Conservation (phyloP, 257 asterid genomes). For the Pogostemon cablin region DNA sequence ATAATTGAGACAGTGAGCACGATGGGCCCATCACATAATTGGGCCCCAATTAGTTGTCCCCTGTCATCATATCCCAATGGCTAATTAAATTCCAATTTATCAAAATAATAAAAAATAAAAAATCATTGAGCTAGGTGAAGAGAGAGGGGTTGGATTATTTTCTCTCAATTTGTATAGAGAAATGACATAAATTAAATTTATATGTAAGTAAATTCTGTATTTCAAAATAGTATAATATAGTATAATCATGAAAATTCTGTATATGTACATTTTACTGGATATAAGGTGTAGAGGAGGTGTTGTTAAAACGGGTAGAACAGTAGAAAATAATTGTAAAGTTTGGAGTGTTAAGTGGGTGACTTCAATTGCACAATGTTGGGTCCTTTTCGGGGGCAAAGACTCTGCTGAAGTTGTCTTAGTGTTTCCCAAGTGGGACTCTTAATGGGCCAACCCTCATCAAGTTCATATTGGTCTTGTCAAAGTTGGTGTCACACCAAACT, state of each 20-base stretch:
- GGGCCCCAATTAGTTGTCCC: slow-evolving; percentile 15
- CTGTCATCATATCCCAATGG: background rate
- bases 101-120: too few relatives aligned
- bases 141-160: background rate
- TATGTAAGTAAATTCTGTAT: too few relatives aligned
- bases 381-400: slow-evolving; percentile 43
- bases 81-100: background rate
- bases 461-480: slow-evolving; percentile 12
- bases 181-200: too few relatives aligned
- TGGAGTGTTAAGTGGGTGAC: slow-evolving; percentile 39
- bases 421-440: slow-evolving; percentile 46
- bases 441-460: slow-evolving; percentile 26
- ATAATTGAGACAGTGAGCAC: slow-evolving; percentile 12
- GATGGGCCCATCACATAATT: slow-evolving; percentile 16
- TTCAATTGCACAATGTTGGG: slow-evolving; percentile 38
- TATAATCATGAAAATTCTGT: too few relatives aligned
- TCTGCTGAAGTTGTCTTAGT: slow-evolving; percentile 47
- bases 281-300: too few relatives aligned
- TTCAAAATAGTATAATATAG: too few relatives aligned
- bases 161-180: too few relatives aligned
- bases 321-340: slow-evolving; percentile 25
- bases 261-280: too few relatives aligned
- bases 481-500: slow-evolving; percentile 24
- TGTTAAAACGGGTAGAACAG: too few relatives aligned
- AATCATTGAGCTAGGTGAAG: too few relatives aligned